Evolutionary conservation across 345 rosid species (phyloP).

Genomic region (Eucalyptus erythrocorys): DNA sequence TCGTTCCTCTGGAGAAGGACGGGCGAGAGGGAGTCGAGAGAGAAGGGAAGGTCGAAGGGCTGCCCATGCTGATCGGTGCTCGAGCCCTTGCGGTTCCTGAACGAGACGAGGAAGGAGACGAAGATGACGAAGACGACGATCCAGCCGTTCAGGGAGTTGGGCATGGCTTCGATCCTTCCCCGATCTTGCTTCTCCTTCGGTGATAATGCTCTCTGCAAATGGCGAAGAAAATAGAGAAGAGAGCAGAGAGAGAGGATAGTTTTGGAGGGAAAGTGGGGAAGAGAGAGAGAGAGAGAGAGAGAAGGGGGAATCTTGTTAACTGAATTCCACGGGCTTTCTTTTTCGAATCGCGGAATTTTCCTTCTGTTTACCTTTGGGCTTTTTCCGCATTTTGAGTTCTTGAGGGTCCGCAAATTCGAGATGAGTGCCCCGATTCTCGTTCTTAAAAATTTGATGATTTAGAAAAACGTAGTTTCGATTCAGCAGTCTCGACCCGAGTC

Average conservation of each 20-base stretch:
- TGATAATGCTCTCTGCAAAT: neutral
- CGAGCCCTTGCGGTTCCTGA: neutral
- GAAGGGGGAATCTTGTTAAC: neutral
- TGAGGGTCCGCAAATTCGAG: neutral
- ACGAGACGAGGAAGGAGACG: neutral
- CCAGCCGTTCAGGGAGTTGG: neutral
- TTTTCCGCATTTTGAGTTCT: neutral
- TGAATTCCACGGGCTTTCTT: neutral
- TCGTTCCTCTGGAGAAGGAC: neutral
- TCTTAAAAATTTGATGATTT: neutral
- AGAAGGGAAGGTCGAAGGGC: neutral
- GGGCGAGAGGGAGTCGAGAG: neutral
- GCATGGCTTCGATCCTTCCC: neutral
- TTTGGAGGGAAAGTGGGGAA: neutral
- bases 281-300: no score
- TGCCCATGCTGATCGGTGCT: neutral
- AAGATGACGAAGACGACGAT: neutral
- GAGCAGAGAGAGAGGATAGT: neutral
- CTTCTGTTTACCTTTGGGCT: neutral
- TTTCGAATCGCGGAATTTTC: neutral
- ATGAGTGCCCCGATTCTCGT: neutral
- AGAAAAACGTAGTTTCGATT: neutral
- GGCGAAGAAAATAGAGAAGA: neutral
- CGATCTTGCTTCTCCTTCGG: neutral
- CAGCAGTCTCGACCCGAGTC: neutral